Evolutionary conservation across 306 rosid species (phyloP), one percentile per base, ranked within the genome.

Genomic region (Prunus dulcis): DNA sequence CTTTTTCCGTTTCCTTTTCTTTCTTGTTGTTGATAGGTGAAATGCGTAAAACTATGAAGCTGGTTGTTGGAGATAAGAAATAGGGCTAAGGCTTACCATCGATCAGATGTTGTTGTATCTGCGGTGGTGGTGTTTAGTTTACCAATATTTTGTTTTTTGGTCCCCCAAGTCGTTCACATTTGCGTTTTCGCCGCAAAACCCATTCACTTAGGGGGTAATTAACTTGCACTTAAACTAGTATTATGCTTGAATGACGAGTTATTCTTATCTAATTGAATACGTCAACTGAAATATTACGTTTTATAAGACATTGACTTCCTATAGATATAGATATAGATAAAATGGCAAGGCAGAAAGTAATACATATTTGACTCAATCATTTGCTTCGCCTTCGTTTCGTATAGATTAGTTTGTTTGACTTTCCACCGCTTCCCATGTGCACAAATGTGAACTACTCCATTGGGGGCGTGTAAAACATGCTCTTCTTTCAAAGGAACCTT

Each of bases 11-110:
- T 18, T 57, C 64, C 43, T n/a, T 22, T 20, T 49, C 49, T 27
- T n/a, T 9, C 38, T 2, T 18, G 20, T n/a, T 14, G 18, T 34
- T 12, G n/a, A 55, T 79, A 34, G 8, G 78, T 76, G 82, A 79
- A 85, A 13, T 0, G 68, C 73, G 32, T 14, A 63, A 34, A 34
- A 0, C 41, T 34, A 34, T 0, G 8, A 5, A 34, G 32, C 3
- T 62, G 45, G 43, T 19, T 2, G 23, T 9, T 32, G 49, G 69
- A 1, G 69, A 34, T 34, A 64, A 64, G 47, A 47, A n/a, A 77
- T 4, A 73, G 25, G 38, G 38, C 38, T 32, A 5, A 32, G 14
- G 56, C 56, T 51, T 51, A 17, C 56, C 56, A 51, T 51, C 8
- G 38, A 32, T 1, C 38, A 32, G 38, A 32, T 32, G 38, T 32